Evolutionary conservation across 768 basidiomycete genomes (phyloP), one percentile per base, ranked within the genome.

Genomic region (Leucocoprinus birnbaumii): DNA sequence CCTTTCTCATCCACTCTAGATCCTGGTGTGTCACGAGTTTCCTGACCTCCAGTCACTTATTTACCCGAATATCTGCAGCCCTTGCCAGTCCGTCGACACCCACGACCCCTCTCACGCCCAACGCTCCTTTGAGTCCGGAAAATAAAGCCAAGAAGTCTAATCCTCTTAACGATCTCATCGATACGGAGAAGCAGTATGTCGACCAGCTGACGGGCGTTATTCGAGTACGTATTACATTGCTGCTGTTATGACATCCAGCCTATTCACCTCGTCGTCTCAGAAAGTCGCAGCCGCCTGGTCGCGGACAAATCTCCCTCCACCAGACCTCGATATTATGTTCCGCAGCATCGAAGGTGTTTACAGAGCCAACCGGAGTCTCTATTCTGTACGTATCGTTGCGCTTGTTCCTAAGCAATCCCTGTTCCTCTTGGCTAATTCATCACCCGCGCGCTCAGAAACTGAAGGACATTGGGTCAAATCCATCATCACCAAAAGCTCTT

Each of bases 221-320:
- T 61, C 83, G 94, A 65, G 96, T 94, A 67, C 55, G 91, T 65
- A n/a, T n/a, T n/a, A n/a, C 25, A 40, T 21, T 27, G 31, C 55
- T 53, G 21, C 58, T 24, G 31, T 31, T 52, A 38, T 19, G 21
- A 13, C 44, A 40, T 25, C 42, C 51, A 34, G 16, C 42, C 64
- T n/a, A 58, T 47, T 27, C 25, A 54, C 37, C 25, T 61, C 18
- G 60, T 21, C 46, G 38, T 40, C 61, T 21, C 66, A 98, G 94
- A 93, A 90, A 83, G 90, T 97, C 3, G 97, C 97, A 9, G 87
- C 88, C n/a, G 97, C 97, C 47, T 99, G 97, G 97, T 97, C 95
- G 9, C 78, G 94, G 40, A 82, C 86, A 38, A 98, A 98, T 68
- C 86, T 99, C 37, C 97, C 97, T 16, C 97, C 97, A 14, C 82